phyloP scores from a whole-genome alignment of 441 rosid genomes.

The Gossypium schwendimanii region DNA sequence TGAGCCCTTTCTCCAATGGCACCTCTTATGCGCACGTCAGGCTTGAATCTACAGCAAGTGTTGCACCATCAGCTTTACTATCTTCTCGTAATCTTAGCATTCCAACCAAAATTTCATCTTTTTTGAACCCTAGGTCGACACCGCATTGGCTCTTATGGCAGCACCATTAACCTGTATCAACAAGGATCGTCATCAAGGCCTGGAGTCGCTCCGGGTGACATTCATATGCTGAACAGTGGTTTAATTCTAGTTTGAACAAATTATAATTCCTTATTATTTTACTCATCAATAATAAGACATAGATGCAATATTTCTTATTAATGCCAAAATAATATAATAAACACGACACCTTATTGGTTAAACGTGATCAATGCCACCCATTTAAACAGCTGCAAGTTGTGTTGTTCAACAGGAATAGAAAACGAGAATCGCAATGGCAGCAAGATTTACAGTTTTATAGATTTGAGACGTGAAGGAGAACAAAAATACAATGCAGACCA shows the following conservation, averaged over 20 bases:
- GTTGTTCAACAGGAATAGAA: too few species aligned
- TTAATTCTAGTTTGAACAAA: too few species aligned
- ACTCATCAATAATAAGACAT: too few species aligned
- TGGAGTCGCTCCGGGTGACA: too few species aligned
- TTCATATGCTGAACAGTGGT: too few species aligned
- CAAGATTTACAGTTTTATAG: background rate
- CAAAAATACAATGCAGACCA: background rate
- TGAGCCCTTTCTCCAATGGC: conserved; percentile 56
- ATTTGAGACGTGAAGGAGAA: background rate
- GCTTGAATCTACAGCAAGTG: conserved; percentile 71
- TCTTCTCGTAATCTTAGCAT: conserved; percentile 35
- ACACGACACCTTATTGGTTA: too few species aligned
- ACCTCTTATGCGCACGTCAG: conserved; percentile 77
- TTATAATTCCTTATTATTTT: too few species aligned
- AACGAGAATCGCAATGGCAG: too few species aligned
- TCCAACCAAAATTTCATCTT: conserved; percentile 32
- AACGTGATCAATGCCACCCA: too few species aligned
- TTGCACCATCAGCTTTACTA: conserved; percentile 24
- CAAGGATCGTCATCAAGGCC: conserved; percentile 35
- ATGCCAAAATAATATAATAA: too few species aligned
- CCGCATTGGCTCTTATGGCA: background rate
- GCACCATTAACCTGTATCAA: conserved; percentile 36
- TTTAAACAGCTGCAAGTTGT: too few species aligned
- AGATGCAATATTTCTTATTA: too few species aligned
- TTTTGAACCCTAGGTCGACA: background rate